Conservation (phyloP, 2,329 filamentous ascomycete species). For the Calycina marina region DNA sequence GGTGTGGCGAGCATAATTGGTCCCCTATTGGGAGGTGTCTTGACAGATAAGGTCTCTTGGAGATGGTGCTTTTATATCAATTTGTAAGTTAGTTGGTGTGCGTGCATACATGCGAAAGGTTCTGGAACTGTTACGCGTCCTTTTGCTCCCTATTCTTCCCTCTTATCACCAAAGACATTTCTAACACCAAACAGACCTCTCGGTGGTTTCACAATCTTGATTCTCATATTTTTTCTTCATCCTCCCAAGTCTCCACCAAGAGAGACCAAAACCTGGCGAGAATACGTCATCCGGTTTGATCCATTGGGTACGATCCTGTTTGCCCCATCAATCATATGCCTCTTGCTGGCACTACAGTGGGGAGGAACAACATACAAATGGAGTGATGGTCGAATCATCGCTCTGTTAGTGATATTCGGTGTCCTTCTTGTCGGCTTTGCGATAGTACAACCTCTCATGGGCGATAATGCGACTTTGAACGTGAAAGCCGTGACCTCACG, state of each 20-base stretch:
- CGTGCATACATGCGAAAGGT: too few relatives aligned
- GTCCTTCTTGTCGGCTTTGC: conserved; percentile 10
- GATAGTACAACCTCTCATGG: conserved; percentile 8
- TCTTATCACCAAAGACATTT: too few relatives aligned
- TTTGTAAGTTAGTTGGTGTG: too few relatives aligned
- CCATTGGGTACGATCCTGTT: conserved; percentile 3
- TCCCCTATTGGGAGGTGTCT: conserved; percentile 7
- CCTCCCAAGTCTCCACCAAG: neutral
- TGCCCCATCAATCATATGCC: neutral
- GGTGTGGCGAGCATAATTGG: conserved; percentile 2
- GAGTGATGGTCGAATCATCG: conserved; percentile 12
- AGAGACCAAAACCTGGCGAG: neutral
- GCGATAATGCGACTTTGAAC: conserved; percentile 16
- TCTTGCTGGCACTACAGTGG: conserved; percentile 20
- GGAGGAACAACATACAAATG: conserved; percentile 20
- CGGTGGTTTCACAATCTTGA: conserved; percentile 20
- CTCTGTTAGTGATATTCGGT: conserved; percentile 8
- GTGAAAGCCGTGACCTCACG: conserved; percentile 7
- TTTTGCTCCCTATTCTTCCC: too few relatives aligned
- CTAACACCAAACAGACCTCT: too few relatives aligned
- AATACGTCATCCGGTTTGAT: conserved; percentile 6
- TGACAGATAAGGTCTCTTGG: conserved; percentile 7
- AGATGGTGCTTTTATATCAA: conserved; percentile 24
- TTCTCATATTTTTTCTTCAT: conserved; percentile 24
- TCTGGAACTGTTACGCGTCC: too few relatives aligned